These are phyloP conservation scores for Nothophytophthora sp. DNA, from an alignment of 352 stramenopile genomes.

Conservation along the genomic window DNA sequence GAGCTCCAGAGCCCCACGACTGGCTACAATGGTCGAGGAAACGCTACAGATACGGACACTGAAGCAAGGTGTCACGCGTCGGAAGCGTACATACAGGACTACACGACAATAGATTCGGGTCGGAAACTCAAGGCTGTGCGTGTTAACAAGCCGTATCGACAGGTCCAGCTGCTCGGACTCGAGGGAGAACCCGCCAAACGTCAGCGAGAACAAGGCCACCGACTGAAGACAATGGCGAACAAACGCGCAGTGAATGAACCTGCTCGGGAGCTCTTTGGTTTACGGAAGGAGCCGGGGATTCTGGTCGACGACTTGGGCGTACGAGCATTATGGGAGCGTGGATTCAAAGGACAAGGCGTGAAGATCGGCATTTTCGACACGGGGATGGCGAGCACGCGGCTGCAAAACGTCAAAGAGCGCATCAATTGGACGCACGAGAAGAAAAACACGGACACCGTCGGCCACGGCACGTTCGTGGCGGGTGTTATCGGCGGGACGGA, in stretches of 20 bases:
- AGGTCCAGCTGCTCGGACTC: conserved; percentile 32
- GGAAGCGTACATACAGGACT: conserved; percentile 21
- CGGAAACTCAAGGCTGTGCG: conserved; percentile 37
- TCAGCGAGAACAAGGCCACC: conserved; percentile 2
- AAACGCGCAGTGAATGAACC: conserved; percentile 18
- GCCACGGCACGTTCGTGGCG: conserved; percentile 87
- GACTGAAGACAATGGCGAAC: conserved; percentile 14
- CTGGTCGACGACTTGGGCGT: conserved; percentile 59
- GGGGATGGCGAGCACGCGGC: conserved; percentile 50
- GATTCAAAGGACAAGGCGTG: conserved; percentile 70
- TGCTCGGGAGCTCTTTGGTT: conserved; percentile 13
- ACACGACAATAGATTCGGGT: conserved; percentile 1
- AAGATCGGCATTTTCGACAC: conserved; percentile 90
- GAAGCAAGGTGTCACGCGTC: conserved; percentile 19
- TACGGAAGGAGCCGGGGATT: conserved; percentile 27
- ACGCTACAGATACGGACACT: neutral
- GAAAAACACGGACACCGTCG: conserved; percentile 68
- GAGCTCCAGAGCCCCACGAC: neutral
- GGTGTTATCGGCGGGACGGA: conserved; percentile 64
- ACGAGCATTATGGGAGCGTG: conserved; percentile 55
- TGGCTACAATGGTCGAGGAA: too few species aligned
- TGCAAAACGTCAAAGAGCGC: conserved; percentile 68
- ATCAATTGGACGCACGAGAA: conserved; percentile 90
- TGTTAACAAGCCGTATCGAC: conserved; percentile 49
- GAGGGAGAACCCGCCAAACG: too few species aligned